Percentiles rank a stretch among this genome's conserved stretches.
phyloP scores from a whole-genome alignment of 176 grass and related monocot genomes.

The Oryza nivara region DNA sequence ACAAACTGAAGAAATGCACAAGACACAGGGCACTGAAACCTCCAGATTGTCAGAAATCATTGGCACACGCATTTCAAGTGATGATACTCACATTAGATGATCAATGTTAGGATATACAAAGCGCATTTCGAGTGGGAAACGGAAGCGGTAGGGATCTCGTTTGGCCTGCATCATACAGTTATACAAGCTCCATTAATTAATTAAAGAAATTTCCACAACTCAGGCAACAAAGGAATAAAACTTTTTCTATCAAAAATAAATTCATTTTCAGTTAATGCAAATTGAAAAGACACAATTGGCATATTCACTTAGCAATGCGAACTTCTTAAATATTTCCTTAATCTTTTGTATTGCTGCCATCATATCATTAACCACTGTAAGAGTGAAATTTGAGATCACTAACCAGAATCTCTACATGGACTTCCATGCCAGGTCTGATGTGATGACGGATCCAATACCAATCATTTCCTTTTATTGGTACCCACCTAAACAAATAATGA shows the following conservation, averaged over 20 bases:
- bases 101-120: conserved; percentile 94
- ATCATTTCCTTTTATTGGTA: conserved; percentile 96
- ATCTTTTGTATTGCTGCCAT: not conserved
- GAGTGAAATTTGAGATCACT: conserved; percentile 38
- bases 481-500: conserved; percentile 67
- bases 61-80: not conserved
- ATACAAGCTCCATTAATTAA: conserved; percentile 4
- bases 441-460: conserved; percentile 99
- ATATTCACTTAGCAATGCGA: not conserved
- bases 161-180: conserved; percentile 66
- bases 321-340: conserved; percentile 2
- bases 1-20: not conserved
- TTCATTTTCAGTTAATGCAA: not conserved
- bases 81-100: conserved; percentile 80
- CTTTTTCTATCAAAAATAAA: conserved; percentile 13
- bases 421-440: conserved; percentile 91
- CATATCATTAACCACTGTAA: not conserved
- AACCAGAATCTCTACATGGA: conserved; percentile 87
- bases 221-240: not conserved
- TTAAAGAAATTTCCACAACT: not conserved
- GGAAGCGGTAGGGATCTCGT: conserved; percentile 85
- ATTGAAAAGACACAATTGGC: conserved; percentile 11
- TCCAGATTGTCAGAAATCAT: not conserved
- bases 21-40: not conserved
- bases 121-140: conserved; percentile 95